Conservation (phyloP, 305 asterid species). For the Stenogyne calaminthoides region DNA sequence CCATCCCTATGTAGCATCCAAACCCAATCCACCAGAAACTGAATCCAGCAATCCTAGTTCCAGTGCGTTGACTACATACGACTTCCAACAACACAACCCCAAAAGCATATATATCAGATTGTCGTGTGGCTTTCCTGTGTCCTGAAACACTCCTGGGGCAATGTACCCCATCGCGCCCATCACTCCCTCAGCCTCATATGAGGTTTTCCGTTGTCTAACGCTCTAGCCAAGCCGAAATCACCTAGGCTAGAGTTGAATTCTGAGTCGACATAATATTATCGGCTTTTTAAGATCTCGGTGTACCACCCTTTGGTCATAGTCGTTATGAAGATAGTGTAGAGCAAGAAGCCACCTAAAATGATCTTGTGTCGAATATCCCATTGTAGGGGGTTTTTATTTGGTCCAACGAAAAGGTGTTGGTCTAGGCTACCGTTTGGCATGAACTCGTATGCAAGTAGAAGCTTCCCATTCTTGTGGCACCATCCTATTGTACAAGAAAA, state of each 20-base stretch:
- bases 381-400: neutral
- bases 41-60: conserved; percentile 34
- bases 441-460: conserved; percentile 11
- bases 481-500: conserved; percentile 35
- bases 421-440: conserved; percentile 13
- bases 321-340: conserved; percentile 28
- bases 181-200: conserved; percentile 28
- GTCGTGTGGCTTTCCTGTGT: conserved; percentile 24
- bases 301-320: conserved; percentile 39
- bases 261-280: conserved; percentile 39
- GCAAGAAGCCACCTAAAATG: neutral
- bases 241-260: conserved; percentile 38
- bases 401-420: conserved; percentile 6
- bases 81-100: conserved; percentile 37
- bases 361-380: conserved; percentile 5
- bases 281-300: conserved; percentile 45
- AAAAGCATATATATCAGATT: conserved; percentile 20
- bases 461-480: conserved; percentile 42
- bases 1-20: conserved; percentile 34
- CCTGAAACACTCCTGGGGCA: conserved; percentile 37
- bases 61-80: conserved; percentile 36
- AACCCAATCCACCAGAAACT: conserved; percentile 38
- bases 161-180: conserved; percentile 33
- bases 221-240: conserved; percentile 25
- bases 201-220: conserved; percentile 23